Conservation (phyloP, 208 protist genomes). For the Acanthamoeba castellanii region DNA sequence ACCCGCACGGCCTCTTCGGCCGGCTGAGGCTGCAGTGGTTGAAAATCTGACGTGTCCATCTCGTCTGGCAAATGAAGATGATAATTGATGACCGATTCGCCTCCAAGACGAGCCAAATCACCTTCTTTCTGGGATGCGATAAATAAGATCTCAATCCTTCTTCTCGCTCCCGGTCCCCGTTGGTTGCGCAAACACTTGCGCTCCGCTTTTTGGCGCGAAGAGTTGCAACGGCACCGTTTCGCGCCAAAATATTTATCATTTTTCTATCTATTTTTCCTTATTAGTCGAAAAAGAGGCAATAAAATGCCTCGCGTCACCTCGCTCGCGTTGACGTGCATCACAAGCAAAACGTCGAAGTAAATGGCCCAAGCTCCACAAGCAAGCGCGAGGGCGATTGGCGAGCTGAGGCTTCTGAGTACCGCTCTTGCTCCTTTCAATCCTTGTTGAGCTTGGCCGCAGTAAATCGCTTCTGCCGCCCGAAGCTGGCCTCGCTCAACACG, state of each 20-base stretch:
- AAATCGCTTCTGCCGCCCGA: constrained; percentile 51
- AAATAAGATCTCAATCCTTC: neutral
- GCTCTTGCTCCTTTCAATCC: neutral
- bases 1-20: constrained; percentile 47
- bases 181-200: neutral
- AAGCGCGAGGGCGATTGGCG: no score
- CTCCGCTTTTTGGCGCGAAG: neutral
- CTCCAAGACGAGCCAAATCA: constrained; percentile 10
- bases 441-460: constrained; percentile 29
- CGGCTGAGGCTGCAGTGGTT: neutral
- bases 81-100: neutral
- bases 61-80: neutral
- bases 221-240: neutral
- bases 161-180: neutral
- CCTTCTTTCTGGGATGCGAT: neutral
- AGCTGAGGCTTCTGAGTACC: no score
- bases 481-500: constrained; percentile 41
- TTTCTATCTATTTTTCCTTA: no score
- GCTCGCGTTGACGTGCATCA: no score
- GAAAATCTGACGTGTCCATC: constrained; percentile 41
- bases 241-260: constrained; percentile 19
- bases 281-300: no score
- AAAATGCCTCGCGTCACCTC: no score
- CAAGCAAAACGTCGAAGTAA: no score
- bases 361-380: no score